A percentile compares a stretch with the other conserved stretches of the same genome.
These are phyloP conservation scores for Prototheca cutis DNA, from an alignment of 163 green algal genomes.

Conservation along the genomic window DNA sequence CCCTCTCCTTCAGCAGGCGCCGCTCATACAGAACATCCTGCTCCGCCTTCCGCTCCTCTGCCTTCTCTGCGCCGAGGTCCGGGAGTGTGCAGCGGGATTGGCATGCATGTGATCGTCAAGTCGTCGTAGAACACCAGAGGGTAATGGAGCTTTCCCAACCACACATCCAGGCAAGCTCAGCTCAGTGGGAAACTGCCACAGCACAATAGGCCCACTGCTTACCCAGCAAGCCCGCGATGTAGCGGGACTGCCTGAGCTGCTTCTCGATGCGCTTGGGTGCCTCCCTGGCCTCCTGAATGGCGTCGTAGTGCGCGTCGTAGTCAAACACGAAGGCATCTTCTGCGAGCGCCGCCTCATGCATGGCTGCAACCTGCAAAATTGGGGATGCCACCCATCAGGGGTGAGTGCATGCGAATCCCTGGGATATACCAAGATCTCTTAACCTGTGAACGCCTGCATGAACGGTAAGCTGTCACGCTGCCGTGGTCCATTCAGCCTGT, in stretches of 20 bases:
- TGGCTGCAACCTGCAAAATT: constrained; percentile 59
- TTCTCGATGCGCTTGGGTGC: constrained; percentile 53
- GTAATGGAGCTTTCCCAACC: background rate
- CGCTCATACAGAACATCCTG: constrained; percentile 72
- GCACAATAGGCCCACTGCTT: constrained; percentile 3
- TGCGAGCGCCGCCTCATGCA: constrained; percentile 70
- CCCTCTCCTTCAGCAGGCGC: constrained; percentile 36
- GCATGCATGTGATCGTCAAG: too few relatives aligned
- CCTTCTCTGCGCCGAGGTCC: constrained; percentile 47
- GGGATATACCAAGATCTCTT: too few relatives aligned
- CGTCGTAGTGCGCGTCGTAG: constrained; percentile 87
- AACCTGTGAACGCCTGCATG: too few relatives aligned
- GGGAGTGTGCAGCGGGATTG: constrained; percentile 12
- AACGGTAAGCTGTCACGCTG: too few relatives aligned
- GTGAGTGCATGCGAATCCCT: too few relatives aligned
- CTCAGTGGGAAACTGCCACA: too few relatives aligned
- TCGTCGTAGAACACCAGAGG: too few relatives aligned
- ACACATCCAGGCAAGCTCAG: background rate
- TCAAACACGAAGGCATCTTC: constrained; percentile 86
- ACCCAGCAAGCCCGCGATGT: constrained; percentile 64
- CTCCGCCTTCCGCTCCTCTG: constrained; percentile 64
- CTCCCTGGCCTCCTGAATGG: constrained; percentile 45
- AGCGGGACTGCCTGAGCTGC: constrained; percentile 50
- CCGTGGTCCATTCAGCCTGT: too few relatives aligned
- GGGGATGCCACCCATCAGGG: too few relatives aligned